Percentiles rank a stretch among this genome's conserved stretches.
Evolutionary conservation across 164 flowering plant genomes (phyloP).

Genomic region (Dillenia turbinata): DNA sequence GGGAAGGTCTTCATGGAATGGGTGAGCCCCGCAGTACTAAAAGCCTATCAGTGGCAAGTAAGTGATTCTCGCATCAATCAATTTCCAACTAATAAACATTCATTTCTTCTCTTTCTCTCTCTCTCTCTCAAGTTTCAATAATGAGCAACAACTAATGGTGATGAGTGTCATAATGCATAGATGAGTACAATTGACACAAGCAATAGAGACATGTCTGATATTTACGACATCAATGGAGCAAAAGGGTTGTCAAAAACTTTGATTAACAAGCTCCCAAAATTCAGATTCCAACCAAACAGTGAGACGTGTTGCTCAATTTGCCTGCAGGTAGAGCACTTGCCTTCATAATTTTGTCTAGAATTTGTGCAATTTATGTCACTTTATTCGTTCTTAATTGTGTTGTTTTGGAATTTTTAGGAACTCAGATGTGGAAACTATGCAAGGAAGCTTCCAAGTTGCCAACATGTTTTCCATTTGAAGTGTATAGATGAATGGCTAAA

Average conservation of each 20-base stretch:
- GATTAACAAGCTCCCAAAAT: constrained; percentile 43
- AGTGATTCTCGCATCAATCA: constrained; percentile 3
- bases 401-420: constrained; percentile 27
- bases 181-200: constrained; percentile 30
- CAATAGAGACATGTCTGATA: constrained; percentile 41
- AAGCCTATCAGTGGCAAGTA: constrained; percentile 83
- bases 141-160: background rate
- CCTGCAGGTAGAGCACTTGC: constrained; percentile 42
- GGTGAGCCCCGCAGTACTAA: constrained; percentile 69
- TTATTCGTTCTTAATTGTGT: background rate
- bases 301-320: constrained; percentile 57
- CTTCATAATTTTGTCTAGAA: no score
- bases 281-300: constrained; percentile 9
- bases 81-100: no score
- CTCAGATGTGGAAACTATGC: constrained; percentile 43
- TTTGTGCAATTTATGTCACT: background rate
- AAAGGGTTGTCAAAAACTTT: constrained; percentile 39
- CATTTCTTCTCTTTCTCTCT: background rate
- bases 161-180: constrained; percentile 24
- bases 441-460: constrained; percentile 52
- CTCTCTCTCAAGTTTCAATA: background rate
- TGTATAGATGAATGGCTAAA: constrained; percentile 74
- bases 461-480: constrained; percentile 49
- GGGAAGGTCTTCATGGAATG: constrained; percentile 76
- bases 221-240: constrained; percentile 37